These are phyloP conservation scores for Aspergillus sp. DNA, from an alignment of 2,329 filamentous ascomycete species.

Conservation along the genomic window DNA sequence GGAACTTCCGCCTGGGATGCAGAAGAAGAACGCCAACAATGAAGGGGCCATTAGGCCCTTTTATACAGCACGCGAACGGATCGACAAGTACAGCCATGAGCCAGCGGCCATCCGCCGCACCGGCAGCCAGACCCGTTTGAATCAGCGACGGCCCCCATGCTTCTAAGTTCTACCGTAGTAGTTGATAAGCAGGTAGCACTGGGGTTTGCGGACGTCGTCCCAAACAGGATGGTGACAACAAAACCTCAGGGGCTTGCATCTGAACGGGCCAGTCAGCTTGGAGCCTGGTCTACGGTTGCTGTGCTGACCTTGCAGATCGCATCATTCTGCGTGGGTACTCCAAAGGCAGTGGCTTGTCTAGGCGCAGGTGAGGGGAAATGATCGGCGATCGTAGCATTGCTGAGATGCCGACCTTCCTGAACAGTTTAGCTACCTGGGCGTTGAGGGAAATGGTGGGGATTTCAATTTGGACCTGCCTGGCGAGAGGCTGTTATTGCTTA, in stretches of 20 bases:
- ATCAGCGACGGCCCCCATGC: not conserved
- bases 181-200: conserved; percentile 15
- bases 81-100: not conserved
- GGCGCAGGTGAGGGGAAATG: conserved; percentile 5
- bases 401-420: conserved; percentile 9
- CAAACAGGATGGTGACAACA: conserved; percentile 7
- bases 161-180: no score
- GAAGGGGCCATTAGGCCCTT: conserved; percentile 7
- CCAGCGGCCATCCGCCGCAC: not conserved
- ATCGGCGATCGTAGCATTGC: conserved; percentile 10
- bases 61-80: conserved; percentile 6
- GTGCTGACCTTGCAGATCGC: conserved; percentile 15
- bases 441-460: not conserved
- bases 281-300: conserved; percentile 1
- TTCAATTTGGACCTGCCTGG: not conserved
- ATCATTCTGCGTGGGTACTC: conserved; percentile 2
- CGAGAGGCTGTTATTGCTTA: no score
- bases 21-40: not conserved
- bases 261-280: conserved; percentile 6
- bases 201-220: not conserved
- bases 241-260: conserved; percentile 1
- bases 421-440: not conserved
- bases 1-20: not conserved
- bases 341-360: not conserved
- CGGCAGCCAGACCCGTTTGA: not conserved